Evolutionary conservation across 345 rosid genomes (phyloP), one percentile per base, ranked within the genome.

Genomic region (Sonneratia alba): DNA sequence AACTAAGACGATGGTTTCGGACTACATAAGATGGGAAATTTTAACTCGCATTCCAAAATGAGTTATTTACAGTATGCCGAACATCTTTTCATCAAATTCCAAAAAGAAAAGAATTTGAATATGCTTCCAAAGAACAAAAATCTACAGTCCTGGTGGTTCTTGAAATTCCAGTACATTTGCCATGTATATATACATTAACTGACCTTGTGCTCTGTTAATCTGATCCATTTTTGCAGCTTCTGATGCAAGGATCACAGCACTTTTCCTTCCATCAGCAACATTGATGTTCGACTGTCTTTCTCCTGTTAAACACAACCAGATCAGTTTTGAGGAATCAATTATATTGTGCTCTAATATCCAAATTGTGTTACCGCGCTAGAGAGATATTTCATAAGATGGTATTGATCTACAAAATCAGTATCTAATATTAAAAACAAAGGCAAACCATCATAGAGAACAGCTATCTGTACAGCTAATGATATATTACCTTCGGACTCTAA

Each of bases 251-350:
- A 93, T 89, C 37, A 85, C 89, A 62, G 88, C 70, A 80, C 47
- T 88, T 77, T 90, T 93, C 81, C 71, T 83, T 71, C 98, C 97
- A 80, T 91, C 96, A 45, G 96, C 98, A n/a, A 86, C 88, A 70
- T 91, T 89, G 72, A 89, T 91, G 82, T 88, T 77, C 7, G 88
- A 77, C 74, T 88, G 90, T 70, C 87, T 88, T 66, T 85, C 86
- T 81, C 93, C 88, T 88, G 78, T 73, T 62, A 74, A 68, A 61
- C 32, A 69, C 59, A 34, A 48, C 74, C 19, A 0, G 9, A 61
- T 56, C 27, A 49, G 66, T 68, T 24, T 65, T 53, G 51, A 40
- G 34, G 4, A 67, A 38, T 72, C 68, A 73, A 16, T 10, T 21
- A 55, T 9, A 7, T 47, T 10, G 19, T 24, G 36, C 14, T 36